Base-by-base conservation (phyloP, 2,329 filamentous ascomycete species). In the Fusarium brevicatenulatum region DNA sequence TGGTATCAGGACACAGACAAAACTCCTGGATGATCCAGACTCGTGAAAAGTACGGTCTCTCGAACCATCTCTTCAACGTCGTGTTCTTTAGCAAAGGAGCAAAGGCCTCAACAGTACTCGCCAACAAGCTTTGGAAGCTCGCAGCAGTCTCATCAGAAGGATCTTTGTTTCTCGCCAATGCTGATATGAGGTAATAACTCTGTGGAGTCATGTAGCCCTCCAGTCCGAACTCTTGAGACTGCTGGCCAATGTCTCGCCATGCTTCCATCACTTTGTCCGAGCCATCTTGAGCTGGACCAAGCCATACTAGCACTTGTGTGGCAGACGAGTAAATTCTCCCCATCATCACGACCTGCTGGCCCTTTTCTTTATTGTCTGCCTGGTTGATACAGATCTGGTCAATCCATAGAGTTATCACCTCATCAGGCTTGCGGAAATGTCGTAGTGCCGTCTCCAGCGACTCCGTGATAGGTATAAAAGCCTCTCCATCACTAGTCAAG, bases 11-110 rank as follows among this genome's bases (percentile, higher is more conserved):
- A 5, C 62, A 65, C 1, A 65, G 12, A 1, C 36, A 65, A 4
- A 65, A 46, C 10, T 53, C 56, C 8, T 65, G 62, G 16, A 65
- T 28, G 10, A 63, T 54, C 62, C 57, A 65, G 19, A 21, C 57
- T 4, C 57, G 46, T 18, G 39, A 63, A 7, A 65, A 65, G 19
- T 65, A 65, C 0, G 57, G 39, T 9, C 62, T 53, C 15, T 53
- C 46, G 0, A 65, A 40, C 62, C 57, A 63, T 0, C 2, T 23
- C 11, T 54, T 53, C 0, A 63, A 1, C 3, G 9, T 4, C 32
- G 18, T 23, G 1, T 23, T 0, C 7, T 23, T 63, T 0, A 65
- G 1, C 4, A 65, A 18, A 0, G 46, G 46, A 21, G 34, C 5
- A 21, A 46, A 53, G 5, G 8, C 9, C 1, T n/a, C 34, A 1